These are phyloP conservation scores for Nicotiana otophora DNA, from an alignment of 257 asterid species.

Conservation along the genomic window DNA sequence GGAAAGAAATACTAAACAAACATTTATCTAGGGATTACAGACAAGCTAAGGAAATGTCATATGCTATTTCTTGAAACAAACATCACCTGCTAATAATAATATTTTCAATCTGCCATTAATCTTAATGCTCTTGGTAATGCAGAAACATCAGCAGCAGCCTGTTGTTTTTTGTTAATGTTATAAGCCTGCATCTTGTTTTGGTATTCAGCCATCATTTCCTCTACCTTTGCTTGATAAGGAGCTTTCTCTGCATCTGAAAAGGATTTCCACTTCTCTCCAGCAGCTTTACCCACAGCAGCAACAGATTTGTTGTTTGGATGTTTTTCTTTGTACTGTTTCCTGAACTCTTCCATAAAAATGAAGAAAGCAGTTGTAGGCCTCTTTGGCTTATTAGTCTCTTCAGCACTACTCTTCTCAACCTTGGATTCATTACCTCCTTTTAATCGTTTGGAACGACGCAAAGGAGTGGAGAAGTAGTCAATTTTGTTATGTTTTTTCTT, in stretches of 20 bases:
- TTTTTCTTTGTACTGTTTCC: neutral
- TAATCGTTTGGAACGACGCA: neutral
- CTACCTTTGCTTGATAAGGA: conserved; percentile 57
- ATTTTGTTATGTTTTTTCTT: neutral
- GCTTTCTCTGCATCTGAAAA: conserved; percentile 68
- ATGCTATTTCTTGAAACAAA: too few relatives aligned
- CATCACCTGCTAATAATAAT: too few relatives aligned
- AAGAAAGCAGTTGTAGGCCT: conserved; percentile 88
- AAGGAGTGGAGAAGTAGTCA: neutral
- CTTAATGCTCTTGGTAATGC: neutral
- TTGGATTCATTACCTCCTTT: too few relatives aligned
- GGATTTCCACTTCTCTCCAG: conserved; percentile 80
- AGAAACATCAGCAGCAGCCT: conserved; percentile 2
- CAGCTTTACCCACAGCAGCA: conserved; percentile 52
- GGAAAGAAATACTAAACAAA: too few relatives aligned
- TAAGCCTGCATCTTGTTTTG: conserved; percentile 56
- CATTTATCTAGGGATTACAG: neutral
- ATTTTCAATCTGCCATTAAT: neutral
- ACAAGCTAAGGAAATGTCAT: neutral
- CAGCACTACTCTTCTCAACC: conserved; percentile 34
- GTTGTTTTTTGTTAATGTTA: conserved; percentile 56
- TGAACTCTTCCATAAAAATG: conserved; percentile 45
- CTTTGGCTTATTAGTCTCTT: conserved; percentile 62
- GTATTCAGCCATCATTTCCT: conserved; percentile 63
- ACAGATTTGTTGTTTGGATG: conserved; percentile 8